Percentiles rank a stretch among this genome's conserved stretches.
These are phyloP conservation scores for Hymenoscyphus infarciens DNA, from an alignment of 2,329 filamentous ascomycete species.

Conservation along the genomic window DNA sequence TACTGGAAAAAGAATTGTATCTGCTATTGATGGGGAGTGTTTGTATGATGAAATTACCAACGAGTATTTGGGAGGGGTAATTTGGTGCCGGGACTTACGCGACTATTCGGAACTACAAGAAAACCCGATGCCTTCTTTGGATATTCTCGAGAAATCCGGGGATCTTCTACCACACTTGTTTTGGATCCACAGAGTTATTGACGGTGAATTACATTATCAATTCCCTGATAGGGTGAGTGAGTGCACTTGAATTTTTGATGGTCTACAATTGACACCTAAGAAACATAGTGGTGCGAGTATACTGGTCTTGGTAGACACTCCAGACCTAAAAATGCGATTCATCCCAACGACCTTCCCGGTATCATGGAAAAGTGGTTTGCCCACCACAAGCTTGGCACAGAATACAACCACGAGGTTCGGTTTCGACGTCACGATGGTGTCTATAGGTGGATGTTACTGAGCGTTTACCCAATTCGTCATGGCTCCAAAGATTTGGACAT, in stretches of 20 bases:
- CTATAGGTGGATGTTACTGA: conserved; percentile 29
- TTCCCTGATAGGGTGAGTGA: conserved; percentile 22
- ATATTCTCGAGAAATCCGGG: conserved; percentile 14
- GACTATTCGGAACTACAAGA: conserved; percentile 25
- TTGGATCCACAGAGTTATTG: conserved; percentile 20
- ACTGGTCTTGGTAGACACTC: conserved; percentile 24
- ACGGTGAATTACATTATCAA: conserved; percentile 24
- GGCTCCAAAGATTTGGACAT: conserved; percentile 21
- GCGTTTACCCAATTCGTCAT: conserved; percentile 20
- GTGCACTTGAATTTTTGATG: not conserved
- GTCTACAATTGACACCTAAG: not conserved
- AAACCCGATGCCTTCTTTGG: not conserved
- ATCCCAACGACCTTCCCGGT: conserved; percentile 20
- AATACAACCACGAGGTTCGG: conserved; percentile 24
- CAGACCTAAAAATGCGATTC: conserved; percentile 18
- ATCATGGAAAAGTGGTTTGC: conserved; percentile 17
- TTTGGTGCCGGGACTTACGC: conserved; percentile 26
- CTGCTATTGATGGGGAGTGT: conserved; percentile 23
- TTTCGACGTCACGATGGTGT: conserved; percentile 26
- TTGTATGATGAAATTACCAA: conserved; percentile 28
- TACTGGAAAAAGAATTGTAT: conserved; percentile 18
- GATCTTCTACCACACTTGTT: conserved; percentile 28
- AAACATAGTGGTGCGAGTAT: conserved; percentile 27
- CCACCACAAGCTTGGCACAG: conserved; percentile 5
- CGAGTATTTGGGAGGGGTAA: conserved; percentile 26